phyloP scores from a whole-genome alignment of 2,329 filamentous ascomycete genomes.

The Colletotrichum cordylinicola region DNA sequence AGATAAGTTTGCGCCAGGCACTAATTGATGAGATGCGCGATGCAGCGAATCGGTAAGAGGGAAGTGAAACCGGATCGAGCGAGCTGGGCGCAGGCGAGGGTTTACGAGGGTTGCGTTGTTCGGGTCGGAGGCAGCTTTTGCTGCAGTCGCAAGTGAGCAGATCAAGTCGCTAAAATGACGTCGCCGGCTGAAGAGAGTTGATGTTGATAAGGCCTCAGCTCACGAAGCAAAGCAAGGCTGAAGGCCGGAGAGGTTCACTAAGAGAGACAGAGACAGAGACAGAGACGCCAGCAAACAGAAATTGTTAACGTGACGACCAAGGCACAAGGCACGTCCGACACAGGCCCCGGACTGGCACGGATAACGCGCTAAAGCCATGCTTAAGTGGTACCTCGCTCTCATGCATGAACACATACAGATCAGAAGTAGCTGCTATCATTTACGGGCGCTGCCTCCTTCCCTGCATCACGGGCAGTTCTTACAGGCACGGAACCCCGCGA shows the following conservation, averaged over 20 bases:
- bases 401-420: background rate
- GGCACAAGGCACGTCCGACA: background rate
- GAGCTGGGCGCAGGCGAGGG: background rate
- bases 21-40: background rate
- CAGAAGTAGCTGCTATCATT: conserved; percentile 9
- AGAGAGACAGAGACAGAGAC: background rate
- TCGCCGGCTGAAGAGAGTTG: background rate
- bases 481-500: conserved; percentile 19
- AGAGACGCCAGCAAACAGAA: conserved; percentile 1
- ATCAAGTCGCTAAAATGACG: background rate
- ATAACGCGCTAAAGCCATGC: conserved; percentile 7
- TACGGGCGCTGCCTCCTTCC: background rate
- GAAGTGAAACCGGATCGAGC: conserved; percentile 4
- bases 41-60: background rate
- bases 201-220: background rate
- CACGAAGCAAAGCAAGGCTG: conserved; percentile 11
- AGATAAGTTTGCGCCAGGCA: background rate
- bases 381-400: conserved; percentile 3
- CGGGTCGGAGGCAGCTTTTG: background rate
- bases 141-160: background rate
- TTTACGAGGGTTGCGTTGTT: background rate
- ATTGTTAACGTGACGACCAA: conserved; percentile 14
- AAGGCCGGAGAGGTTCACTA: background rate
- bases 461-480: conserved; percentile 2
- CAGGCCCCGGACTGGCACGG: conserved; percentile 2